Base-by-base conservation (phyloP, 148 eudicot genomes). In the Vaccinium myrtillus region DNA sequence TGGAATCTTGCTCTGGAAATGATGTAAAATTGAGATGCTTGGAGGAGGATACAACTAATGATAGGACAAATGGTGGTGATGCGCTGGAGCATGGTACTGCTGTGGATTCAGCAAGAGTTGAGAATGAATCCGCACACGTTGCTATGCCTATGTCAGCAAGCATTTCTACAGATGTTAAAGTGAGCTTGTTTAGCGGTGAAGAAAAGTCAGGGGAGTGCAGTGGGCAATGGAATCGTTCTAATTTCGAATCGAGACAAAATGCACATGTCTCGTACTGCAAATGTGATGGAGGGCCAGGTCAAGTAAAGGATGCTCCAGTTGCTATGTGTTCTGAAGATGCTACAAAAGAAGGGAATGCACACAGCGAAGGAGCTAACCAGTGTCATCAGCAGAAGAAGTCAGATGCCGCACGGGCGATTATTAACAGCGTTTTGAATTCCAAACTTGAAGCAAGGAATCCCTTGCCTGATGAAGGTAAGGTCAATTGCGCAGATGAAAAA, bases 1-100 rank as follows among this genome's bases (percentile, higher is more conserved):
- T 85, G 30, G 88, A 88, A 71, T 74, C 83, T 19, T 88, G 85
- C 75, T 78, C 78, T 58, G 89, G 84, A 15, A 89, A 86, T 78
- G 90, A 80, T 84, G 79, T 69, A 54, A 83, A 81, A 32, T 80
- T 75, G 55, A 83, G 84, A 82, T 50, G n/a, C 49, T 63, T 25
- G 51, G 84, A 78, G 76, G 83, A 84, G 30, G 86, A 88, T 86
- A 19, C 81, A 79, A 88, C 73, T 65, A 56, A 61, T 85, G 82
- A 73, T 81, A 55, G 48, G 61, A 27, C 54, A 27, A 80, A 71
- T 59, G 71, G 73, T 55, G 81, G 39, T 79, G 80, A 79, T 82
- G 32, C 27, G 3, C 36, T 6, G 53, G 77, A 79, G 80, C 85
- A 78, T 18, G 86, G 46, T 80, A 75, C 25, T 73, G 61, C 50